Evolutionary conservation across 2,329 filamentous ascomycete genomes (phyloP).

Genomic region (Hypoxylon sp.): DNA sequence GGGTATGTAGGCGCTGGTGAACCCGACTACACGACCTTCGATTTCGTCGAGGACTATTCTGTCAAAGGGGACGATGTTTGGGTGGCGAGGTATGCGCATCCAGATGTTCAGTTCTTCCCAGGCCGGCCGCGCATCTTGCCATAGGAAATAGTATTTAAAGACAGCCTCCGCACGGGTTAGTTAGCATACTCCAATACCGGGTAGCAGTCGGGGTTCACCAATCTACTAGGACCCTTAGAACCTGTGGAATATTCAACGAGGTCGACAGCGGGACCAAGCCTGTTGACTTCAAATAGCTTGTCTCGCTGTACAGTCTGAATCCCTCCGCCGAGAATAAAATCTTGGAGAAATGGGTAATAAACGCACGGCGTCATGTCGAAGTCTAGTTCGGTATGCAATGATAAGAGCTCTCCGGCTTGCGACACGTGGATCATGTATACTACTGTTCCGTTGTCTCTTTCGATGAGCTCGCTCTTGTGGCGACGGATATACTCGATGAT

Average conservation of each 20-base stretch:
- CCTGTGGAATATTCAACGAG: conserved; percentile 6
- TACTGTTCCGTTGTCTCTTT: too few relatives aligned
- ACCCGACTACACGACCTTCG: conserved; percentile 42
- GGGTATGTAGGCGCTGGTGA: conserved; percentile 41
- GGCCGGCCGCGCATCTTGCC: not conserved
- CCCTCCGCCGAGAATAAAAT: conserved; percentile 31
- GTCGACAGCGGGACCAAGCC: conserved; percentile 13
- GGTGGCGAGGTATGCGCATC: conserved; percentile 41
- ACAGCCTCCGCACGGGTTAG: conserved; percentile 4
- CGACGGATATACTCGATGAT: conserved; percentile 30
- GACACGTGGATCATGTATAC: not conserved
- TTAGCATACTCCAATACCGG: too few relatives aligned
- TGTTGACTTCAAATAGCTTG: conserved; percentile 16
- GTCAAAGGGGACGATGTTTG: conserved; percentile 44
- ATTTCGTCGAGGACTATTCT: conserved; percentile 40
- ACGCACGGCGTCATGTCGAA: conserved; percentile 14
- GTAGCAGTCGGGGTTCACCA: not conserved
- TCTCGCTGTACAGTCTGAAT: conserved; percentile 33
- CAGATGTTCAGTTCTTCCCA: conserved; percentile 44
- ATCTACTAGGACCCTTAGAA: not conserved
- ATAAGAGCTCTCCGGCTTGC: not conserved
- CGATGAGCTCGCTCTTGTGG: not conserved
- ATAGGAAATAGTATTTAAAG: conserved; percentile 17
- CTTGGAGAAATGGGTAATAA: conserved; percentile 38
- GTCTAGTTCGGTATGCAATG: not conserved